phyloP scores from a whole-genome alignment of 176 grass and related monocot genomes.

The Carex myosuroides region DNA sequence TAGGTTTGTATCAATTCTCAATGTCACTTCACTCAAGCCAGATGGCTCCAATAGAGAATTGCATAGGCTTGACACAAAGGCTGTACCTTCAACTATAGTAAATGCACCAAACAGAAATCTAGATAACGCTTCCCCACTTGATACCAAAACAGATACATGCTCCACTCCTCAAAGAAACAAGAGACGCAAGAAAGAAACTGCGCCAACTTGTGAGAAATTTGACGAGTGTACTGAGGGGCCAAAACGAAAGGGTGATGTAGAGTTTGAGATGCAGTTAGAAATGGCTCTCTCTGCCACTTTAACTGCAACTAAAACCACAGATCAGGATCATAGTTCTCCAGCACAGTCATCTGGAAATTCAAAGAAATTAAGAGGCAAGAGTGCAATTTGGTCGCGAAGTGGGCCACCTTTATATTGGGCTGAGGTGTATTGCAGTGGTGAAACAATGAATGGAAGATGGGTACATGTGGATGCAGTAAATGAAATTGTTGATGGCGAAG shows the following conservation, averaged over 20 bases:
- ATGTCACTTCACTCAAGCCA: slow-evolving; percentile 66
- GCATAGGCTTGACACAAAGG: slow-evolving; percentile 58
- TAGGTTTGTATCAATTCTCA: slow-evolving; percentile 82
- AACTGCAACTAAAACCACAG: background rate
- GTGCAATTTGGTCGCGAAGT: slow-evolving; percentile 73
- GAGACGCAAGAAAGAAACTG: slow-evolving; percentile 26
- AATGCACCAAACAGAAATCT: slow-evolving; percentile 24
- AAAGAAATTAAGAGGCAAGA: slow-evolving; percentile 26
- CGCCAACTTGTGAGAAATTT: background rate
- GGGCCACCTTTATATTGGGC: slow-evolving; percentile 68
- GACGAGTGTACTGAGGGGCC: slow-evolving; percentile 35
- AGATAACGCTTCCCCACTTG: slow-evolving; percentile 24
- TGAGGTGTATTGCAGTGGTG: slow-evolving; percentile 68
- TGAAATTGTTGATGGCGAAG: slow-evolving; percentile 73
- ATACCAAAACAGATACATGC: slow-evolving; percentile 24
- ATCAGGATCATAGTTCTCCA: slow-evolving; percentile 16
- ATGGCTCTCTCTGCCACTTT: slow-evolving; percentile 88
- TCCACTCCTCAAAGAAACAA: slow-evolving; percentile 16
- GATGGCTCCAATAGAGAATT: slow-evolving; percentile 42
- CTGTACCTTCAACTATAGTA: slow-evolving; percentile 32
- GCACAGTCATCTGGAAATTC: slow-evolving; percentile 38
- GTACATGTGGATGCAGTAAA: slow-evolving; percentile 90
- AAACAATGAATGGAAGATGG: slow-evolving; percentile 68
- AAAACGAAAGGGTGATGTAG: slow-evolving; percentile 75
- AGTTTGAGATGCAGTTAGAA: slow-evolving; percentile 82